phyloP scores from a whole-genome alignment of 2,329 filamentous ascomycete genomes.

The Talaromyces sp. region DNA sequence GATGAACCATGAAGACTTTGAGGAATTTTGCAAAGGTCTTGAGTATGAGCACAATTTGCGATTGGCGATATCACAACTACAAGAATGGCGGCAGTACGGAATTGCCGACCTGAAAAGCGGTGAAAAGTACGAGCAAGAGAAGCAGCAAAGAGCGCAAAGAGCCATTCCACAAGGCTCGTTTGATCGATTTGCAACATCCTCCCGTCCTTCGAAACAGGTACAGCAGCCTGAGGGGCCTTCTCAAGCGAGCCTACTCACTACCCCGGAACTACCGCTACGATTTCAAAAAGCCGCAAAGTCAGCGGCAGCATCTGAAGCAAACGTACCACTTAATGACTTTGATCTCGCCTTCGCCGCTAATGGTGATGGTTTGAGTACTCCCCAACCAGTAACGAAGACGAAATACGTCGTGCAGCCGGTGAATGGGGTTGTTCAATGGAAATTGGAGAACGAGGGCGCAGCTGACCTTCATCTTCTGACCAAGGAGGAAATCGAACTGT shows the following conservation, averaged over 20 bases:
- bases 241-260: slow-evolving; percentile 70
- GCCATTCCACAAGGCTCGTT: slow-evolving; percentile 69
- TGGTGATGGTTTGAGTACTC: slow-evolving; percentile 29
- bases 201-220: slow-evolving; percentile 62
- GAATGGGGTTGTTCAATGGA: slow-evolving; percentile 48
- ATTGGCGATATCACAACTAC: slow-evolving; percentile 81
- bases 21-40: slow-evolving; percentile 75
- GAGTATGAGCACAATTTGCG: slow-evolving; percentile 88
- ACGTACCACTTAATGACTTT: slow-evolving; percentile 47
- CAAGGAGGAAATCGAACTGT: slow-evolving; percentile 78
- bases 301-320: slow-evolving; percentile 20
- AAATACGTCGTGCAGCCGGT: slow-evolving; percentile 50
- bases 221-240: slow-evolving; percentile 65
- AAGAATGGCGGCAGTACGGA: slow-evolving; percentile 83
- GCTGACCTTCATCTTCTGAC: slow-evolving; percentile 78
- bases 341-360: slow-evolving; percentile 50
- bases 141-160: slow-evolving; percentile 65
- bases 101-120: slow-evolving; percentile 81
- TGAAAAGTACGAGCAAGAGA: slow-evolving; percentile 90
- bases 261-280: slow-evolving; percentile 68
- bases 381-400: slow-evolving; percentile 34
- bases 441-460: slow-evolving; percentile 68
- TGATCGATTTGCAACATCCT: slow-evolving; percentile 71
- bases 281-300: slow-evolving; percentile 39
- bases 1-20: slow-evolving; percentile 92